Evolutionary conservation across 306 rosid genomes (phyloP), one percentile per base, ranked within the genome.

Genomic region (Vigna radiata): DNA sequence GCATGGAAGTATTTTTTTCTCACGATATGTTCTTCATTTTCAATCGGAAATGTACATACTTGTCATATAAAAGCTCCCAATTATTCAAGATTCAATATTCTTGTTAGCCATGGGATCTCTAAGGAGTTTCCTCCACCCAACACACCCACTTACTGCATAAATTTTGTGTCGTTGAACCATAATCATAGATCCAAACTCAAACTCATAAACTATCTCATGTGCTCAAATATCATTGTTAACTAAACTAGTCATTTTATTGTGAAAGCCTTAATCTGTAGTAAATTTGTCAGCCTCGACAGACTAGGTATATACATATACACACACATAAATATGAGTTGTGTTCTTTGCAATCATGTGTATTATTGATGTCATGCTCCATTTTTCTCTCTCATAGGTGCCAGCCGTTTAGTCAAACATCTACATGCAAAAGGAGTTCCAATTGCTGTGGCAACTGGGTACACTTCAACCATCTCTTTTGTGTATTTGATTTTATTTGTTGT

Each of bases 401-500:
- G 91, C 77, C 88, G 88, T 67, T 82, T 95, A 86, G 72, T 95
- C 84, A 81, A 36, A 60, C 91, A 90, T 85, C 93, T 95, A 62
- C 94, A 92, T 82, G 87, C 87, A 53, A 90, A 89, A 75, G 91
- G 97, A 80, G 71, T 95, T 66, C 92, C 97, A 29, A 87, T 92
- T 61, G 77, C 83, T 56, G 61, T 95, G 87, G 99, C 97, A 53
- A 89, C 99, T 8, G 97, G 99, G 99, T 85, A 82, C 14, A 13
- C 4, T 77, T 83, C 61, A 73, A 14, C 39, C 60, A 68, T 68
- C 73, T 71, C 50, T 36, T 9, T 11, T 29, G 31, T 21, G 55
- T 18, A 5, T 17, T 72, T 43, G 4, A 43, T 56, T 2, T 43
- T 70, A 15, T 18, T 0, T 81, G 31, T 54, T 62, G 1, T 9